Evolutionary conservation across 108 stramenopile species (phyloP).

Genomic region (Chaetoceros tenuissimus): DNA sequence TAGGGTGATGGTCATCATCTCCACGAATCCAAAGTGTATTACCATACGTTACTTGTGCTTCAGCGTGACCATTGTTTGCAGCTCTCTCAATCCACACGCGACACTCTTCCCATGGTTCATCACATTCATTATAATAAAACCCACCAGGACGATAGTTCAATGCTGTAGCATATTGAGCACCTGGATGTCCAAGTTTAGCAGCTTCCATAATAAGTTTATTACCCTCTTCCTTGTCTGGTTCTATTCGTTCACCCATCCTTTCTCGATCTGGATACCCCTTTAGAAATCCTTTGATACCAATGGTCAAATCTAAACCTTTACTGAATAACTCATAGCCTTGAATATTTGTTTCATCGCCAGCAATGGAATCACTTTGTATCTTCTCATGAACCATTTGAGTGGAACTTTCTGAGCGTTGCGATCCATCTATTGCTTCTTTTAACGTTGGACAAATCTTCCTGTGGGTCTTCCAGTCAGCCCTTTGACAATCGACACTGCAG

Average conservation of each 20-base stretch:
- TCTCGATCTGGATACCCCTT: conserved; percentile 1
- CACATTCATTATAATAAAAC: background rate
- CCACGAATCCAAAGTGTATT: background rate
- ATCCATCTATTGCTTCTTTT: too few relatives aligned
- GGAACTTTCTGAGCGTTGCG: too few relatives aligned
- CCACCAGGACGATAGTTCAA: background rate
- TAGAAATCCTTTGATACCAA: background rate
- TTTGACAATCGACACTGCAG: too few relatives aligned
- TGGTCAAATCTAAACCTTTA: background rate
- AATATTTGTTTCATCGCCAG: background rate
- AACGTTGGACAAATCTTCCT: too few relatives aligned
- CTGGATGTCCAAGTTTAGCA: background rate
- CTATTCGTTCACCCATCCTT: background rate
- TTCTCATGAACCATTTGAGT: too few relatives aligned
- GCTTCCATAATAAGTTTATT: background rate
- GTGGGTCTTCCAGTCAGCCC: too few relatives aligned
- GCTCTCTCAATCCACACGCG: background rate
- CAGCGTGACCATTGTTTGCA: background rate
- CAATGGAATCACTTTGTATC: too few relatives aligned
- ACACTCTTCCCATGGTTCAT: background rate
- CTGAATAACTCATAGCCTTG: background rate
- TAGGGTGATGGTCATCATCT: background rate
- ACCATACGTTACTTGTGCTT: background rate
- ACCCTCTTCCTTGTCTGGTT: background rate
- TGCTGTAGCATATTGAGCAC: background rate